Evolutionary conservation across 805 yeast genomes (phyloP), one percentile per base, ranked within the genome.

Genomic region (Saccharomyces paradoxus): DNA sequence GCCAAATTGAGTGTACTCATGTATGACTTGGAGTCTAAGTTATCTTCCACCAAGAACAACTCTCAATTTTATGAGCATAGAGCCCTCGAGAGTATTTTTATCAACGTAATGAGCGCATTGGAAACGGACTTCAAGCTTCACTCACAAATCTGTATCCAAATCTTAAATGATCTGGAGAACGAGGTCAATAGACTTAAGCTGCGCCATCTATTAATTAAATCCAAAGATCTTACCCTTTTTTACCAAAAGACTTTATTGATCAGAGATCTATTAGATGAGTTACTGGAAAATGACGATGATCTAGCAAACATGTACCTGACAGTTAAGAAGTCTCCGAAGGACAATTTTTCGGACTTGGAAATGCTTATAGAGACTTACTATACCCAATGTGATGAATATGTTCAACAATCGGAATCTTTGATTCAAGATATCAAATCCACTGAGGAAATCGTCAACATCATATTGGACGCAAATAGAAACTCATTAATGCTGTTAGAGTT

Each of bases 381-480:
- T 70, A 86, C 87, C 56, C 97, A 90, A 62, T 86, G 92, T 66
- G 97, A 91, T 65, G 97, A 91, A 72, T 83, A 87, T 60, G 97
- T 90, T 6, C 97, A 91, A 69, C 92, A 87, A 61, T 84, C 96
- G 0, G 96, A 88, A 48, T 84, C 92, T 3, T 73, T 90, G 54
- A 81, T 87, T 22, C 84, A 83, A 61, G 96, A 91, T 65, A 89
- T 91, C 61, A 83, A 83, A 64, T 87, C 94, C 14, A 91, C 97
- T 0, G 97, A 90, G 66, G 97, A 91, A 63, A 88, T 91, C 65
- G 91, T 89, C 56, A 90, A 90, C 65, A 90, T 91, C 63, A 90
- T 91, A 57, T 71, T 91, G 53, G 97, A 91, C 69, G 89, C 97
- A 2, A 89, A 89, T 64, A 81, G 97, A 73, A 91, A 91, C 71